A percentile compares a stretch with the other conserved stretches of the same genome.
phyloP scores from a whole-genome alignment of 371 early-diverging fungal genomes.

The Mortierella sp. region DNA sequence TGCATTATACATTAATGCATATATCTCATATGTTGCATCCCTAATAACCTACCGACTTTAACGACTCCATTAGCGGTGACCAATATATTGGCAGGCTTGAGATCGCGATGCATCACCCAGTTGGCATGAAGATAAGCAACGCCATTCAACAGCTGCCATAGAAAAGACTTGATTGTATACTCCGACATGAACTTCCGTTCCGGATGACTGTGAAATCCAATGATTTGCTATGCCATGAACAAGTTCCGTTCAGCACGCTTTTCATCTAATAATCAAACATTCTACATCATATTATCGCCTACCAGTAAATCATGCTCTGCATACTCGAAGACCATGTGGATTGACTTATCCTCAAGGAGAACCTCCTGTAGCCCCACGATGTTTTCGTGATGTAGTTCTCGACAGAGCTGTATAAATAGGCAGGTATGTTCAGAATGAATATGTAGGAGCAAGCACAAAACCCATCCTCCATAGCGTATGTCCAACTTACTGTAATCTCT shows the following conservation, averaged over 20 bases:
- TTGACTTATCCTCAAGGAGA: slow-evolving; percentile 88
- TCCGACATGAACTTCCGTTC: slow-evolving; percentile 86
- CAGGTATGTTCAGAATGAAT: neutral
- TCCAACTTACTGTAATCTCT: slow-evolving; percentile 83
- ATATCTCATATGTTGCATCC: neutral
- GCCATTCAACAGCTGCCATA: slow-evolving; percentile 94
- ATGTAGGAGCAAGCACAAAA: neutral
- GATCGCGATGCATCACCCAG: slow-evolving; percentile 93
- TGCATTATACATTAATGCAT: neutral
- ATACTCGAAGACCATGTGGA: slow-evolving; percentile 96
- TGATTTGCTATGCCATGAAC: slow-evolving; percentile 76
- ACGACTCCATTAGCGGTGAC: slow-evolving; percentile 90
- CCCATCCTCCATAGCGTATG: neutral
- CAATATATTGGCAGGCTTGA: slow-evolving; percentile 94
- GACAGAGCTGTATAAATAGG: slow-evolving; percentile 67
- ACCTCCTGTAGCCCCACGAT: slow-evolving; percentile 89
- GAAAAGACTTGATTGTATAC: slow-evolving; percentile 85
- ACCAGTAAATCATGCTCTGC: slow-evolving; percentile 95
- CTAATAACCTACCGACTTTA: slow-evolving; percentile 73
- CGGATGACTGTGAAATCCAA: slow-evolving; percentile 82
- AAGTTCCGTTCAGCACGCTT: neutral
- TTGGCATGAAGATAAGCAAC: slow-evolving; percentile 92
- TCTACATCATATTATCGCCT: slow-evolving; percentile 17
- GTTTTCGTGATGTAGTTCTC: slow-evolving; percentile 91
- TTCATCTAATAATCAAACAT: neutral